Evolutionary conservation across 1,139 yeast species (phyloP), one percentile per base, ranked within the genome.

Genomic region (Saccharomyces hybrid): DNA sequence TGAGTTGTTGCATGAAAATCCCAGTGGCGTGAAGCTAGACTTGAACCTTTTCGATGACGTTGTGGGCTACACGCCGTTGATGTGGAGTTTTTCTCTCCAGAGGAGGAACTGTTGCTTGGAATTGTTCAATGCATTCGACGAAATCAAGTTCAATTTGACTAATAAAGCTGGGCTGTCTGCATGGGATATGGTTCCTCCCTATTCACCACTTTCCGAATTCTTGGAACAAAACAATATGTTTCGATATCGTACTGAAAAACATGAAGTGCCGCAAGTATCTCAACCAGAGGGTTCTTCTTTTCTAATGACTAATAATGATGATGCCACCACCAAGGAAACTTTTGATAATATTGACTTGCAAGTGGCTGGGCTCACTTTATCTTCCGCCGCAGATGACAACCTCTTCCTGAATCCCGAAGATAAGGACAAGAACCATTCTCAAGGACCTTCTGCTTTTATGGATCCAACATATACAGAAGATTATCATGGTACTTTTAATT

Each of bases 331-430:
- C 56, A 66, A 64, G 31, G 61, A 64, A 3, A 78, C 70, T 7
- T 38, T 69, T 47, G 79, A 80, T 54, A 76, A 77, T 59, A 74
- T 84, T 52, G 77, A 76, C 57, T 63, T 83, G 52, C 84, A 82
- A 62, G 74, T 82, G 1, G 78, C 83, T 1, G 75, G 74, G 1
- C 48, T 70, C 47, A 61, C 58, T 24, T 47, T 64, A 16, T 62
- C 59, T 9, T 55, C 60, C 11, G 58, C 56, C 3, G 32, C 48
- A 31, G 63, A 63, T 28, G 66, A 67, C 24, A 69, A 69, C 44
- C 63, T 53, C 58, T 12, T 55, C 54, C 24, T 53, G 55, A 44
- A 59, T 53, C 38, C 57, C 19, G 49, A 55, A 11, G 64, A 66
- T 27, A 60, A 59, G 42, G 16, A 34, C 42, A 14, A 14, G 19